These are phyloP conservation scores for Postia placenta DNA, from an alignment of 768 basidiomycete species.

Conservation along the genomic window DNA sequence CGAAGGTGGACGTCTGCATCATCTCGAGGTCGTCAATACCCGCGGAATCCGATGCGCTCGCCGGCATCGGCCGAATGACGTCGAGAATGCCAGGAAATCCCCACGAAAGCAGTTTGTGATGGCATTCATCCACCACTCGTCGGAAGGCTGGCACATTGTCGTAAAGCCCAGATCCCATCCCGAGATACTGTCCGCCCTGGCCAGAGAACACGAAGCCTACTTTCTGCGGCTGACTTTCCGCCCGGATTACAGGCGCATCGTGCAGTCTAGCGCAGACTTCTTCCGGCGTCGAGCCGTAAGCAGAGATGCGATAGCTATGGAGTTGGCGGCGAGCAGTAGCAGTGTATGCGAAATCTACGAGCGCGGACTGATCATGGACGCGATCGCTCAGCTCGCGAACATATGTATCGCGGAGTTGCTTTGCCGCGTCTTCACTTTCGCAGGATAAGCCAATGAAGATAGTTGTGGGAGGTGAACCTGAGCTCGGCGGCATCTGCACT, in stretches of 20 bases:
- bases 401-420: constrained; percentile 40
- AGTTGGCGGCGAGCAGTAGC: constrained; percentile 59
- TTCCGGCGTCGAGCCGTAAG: constrained; percentile 34
- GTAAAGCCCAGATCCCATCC: constrained; percentile 61
- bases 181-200: constrained; percentile 61
- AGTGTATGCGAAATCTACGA: constrained; percentile 60
- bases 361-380: constrained; percentile 16
- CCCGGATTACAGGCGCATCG: constrained; percentile 27
- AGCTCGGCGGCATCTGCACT: neutral
- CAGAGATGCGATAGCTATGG: constrained; percentile 46
- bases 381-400: constrained; percentile 39
- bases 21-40: constrained; percentile 35
- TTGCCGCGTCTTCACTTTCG: constrained; percentile 42
- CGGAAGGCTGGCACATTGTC: constrained; percentile 41
- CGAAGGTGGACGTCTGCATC: constrained; percentile 50
- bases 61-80: constrained; percentile 19
- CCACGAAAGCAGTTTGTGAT: constrained; percentile 38
- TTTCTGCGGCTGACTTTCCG: constrained; percentile 22
- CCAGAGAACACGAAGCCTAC: constrained; percentile 70
- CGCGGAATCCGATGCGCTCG: constrained; percentile 11
- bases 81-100: constrained; percentile 47
- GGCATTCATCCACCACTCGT: constrained; percentile 50
- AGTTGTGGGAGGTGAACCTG: constrained; percentile 2
- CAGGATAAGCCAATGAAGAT: constrained; percentile 60
- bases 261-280: constrained; percentile 44